Evolutionary conservation across 1,284 basidiomycete species (phyloP).

Genomic region (Sphagnurus paluster): DNA sequence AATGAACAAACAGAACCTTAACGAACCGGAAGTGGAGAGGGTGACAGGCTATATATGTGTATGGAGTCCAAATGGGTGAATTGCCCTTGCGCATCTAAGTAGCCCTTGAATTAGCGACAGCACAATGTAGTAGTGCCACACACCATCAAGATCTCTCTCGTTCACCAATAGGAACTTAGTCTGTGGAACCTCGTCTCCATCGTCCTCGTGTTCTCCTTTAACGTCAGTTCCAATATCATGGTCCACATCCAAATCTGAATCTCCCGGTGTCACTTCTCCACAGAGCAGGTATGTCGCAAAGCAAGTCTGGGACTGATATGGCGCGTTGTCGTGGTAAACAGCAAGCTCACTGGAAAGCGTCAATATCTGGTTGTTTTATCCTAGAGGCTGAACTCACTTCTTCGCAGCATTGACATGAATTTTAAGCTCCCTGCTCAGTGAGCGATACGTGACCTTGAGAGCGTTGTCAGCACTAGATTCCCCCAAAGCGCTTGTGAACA

Average conservation of each 20-base stretch:
- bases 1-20: background rate
- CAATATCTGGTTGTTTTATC: background rate
- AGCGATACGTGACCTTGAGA: constrained; percentile 70
- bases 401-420: constrained; percentile 75
- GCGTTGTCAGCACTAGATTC: constrained; percentile 3
- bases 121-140: constrained; percentile 20
- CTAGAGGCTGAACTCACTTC: constrained; percentile 45
- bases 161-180: constrained; percentile 53
- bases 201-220: constrained; percentile 33
- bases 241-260: constrained; percentile 19
- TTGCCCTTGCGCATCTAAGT: constrained; percentile 46
- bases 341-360: constrained; percentile 55
- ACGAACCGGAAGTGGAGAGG: constrained; percentile 57
- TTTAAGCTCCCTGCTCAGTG: constrained; percentile 63
- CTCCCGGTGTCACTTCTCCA: constrained; percentile 41
- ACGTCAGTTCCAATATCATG: constrained; percentile 31
- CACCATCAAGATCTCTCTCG: constrained; percentile 61
- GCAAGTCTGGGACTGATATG: constrained; percentile 39
- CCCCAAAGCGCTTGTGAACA: constrained; percentile 20
- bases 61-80: constrained; percentile 51
- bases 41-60: constrained; percentile 68
- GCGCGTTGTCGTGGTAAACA: constrained; percentile 47
- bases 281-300: constrained; percentile 69
- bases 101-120: background rate
- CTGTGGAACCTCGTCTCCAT: constrained; percentile 43